Percentiles rank a stretch among this genome's conserved stretches.
These are phyloP conservation scores for Calonectria pauciramosa DNA, from an alignment of 2,329 filamentous ascomycete species.

Conservation along the genomic window DNA sequence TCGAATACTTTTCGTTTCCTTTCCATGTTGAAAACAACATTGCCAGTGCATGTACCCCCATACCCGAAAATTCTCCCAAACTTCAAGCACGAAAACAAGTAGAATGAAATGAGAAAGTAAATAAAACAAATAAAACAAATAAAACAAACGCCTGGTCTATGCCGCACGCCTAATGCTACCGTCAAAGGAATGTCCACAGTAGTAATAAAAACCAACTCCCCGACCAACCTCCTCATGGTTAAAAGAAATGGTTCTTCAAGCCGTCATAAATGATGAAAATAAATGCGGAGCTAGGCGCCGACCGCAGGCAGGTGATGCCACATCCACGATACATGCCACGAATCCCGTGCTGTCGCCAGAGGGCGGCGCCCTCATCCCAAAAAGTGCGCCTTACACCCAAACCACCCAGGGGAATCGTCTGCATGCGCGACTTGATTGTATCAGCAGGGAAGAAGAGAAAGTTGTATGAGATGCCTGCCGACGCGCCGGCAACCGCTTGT, in stretches of 20 bases:
- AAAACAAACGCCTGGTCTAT: constrained; percentile 41
- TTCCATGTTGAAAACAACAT: not conserved
- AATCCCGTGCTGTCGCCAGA: constrained; percentile 89
- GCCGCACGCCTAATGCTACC: constrained; percentile 22
- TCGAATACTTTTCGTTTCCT: not conserved
- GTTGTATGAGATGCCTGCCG: constrained; percentile 94
- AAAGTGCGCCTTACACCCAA: constrained; percentile 75
- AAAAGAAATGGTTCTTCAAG: constrained; percentile 77
- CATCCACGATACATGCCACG: constrained; percentile 93
- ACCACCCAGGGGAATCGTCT: constrained; percentile 81
- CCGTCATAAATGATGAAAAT: constrained; percentile 97
- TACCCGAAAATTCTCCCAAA: not conserved
- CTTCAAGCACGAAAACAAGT: not conserved
- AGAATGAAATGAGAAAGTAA: constrained; percentile 2
- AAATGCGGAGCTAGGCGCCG: constrained; percentile 95
- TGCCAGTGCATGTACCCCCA: not conserved
- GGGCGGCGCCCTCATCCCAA: constrained; percentile 74
- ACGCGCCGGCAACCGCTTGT: constrained; percentile 88
- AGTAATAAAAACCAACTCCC: constrained; percentile 6
- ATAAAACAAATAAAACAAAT: not conserved
- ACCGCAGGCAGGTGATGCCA: constrained; percentile 89
- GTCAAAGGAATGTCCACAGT: constrained; percentile 18
- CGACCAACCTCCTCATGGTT: constrained; percentile 47
- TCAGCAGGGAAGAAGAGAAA: constrained; percentile 98
- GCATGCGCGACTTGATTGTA: constrained; percentile 97